Evolutionary conservation across 176 grass and related monocot genomes (phyloP).

Genomic region (Phoenix roebelenii): DNA sequence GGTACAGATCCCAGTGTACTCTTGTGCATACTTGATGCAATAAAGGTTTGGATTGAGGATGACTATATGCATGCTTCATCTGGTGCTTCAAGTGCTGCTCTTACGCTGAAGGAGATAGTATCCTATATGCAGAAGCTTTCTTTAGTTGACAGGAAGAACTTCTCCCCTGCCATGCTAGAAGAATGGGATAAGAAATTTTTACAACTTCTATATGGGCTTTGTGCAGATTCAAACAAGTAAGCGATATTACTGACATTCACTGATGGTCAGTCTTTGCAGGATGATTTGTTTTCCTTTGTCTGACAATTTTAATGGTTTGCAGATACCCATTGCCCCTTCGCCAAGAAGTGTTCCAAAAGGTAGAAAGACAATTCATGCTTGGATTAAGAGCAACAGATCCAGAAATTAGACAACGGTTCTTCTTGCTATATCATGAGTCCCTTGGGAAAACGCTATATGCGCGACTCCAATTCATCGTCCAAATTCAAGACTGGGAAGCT

Average conservation of each 20-base stretch:
- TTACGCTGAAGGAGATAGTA: constrained; percentile 76
- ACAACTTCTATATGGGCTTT: constrained; percentile 79
- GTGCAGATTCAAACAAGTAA: constrained; percentile 86
- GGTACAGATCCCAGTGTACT: constrained; percentile 70
- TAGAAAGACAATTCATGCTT: constrained; percentile 89
- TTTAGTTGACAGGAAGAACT: constrained; percentile 79
- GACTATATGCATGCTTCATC: constrained; percentile 52
- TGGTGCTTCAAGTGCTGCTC: constrained; percentile 39
- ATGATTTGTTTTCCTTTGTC: not conserved
- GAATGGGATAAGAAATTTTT: constrained; percentile 96
- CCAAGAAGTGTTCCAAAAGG: constrained; percentile 85
- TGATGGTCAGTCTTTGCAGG: too few relatives aligned
- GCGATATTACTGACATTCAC: not conserved
- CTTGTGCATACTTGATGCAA: constrained; percentile 76
- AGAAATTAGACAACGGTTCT: constrained; percentile 77
- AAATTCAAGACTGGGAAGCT: constrained; percentile 91
- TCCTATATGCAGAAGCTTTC: constrained; percentile 94
- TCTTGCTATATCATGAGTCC: constrained; percentile 81
- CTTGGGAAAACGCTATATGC: constrained; percentile 65
- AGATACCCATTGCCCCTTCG: constrained; percentile 63
- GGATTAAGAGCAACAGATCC: constrained; percentile 93
- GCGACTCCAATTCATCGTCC: constrained; percentile 96
- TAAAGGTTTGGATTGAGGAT: constrained; percentile 92
- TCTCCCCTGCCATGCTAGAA: constrained; percentile 50
- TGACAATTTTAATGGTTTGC: constrained; percentile 31